Base-by-base conservation (phyloP, 257 asterid species). In the Solanum ahanhuiri region DNA sequence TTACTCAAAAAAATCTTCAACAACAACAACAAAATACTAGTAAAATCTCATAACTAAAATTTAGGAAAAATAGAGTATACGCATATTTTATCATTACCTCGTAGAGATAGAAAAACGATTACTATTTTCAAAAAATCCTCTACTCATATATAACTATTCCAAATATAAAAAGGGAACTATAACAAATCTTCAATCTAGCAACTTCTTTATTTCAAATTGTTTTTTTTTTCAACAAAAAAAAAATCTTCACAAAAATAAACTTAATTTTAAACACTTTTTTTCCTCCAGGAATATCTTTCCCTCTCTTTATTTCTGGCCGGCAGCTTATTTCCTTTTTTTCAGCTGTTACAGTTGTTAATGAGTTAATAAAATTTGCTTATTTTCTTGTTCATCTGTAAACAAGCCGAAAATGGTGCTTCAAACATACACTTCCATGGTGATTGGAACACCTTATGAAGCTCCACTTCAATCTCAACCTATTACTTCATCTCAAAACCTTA, bases 401-500 rank as follows among this genome's bases (percentile, higher is more conserved):
- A 14, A 43, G 43, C 35, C 0, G 3, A 34, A 41, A 48, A 86
- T 60, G 89, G 87, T 87, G 86, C 88, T 89, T 35, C 91, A 86
- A 34, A 69, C 89, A 31, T 57, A 33, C 85, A 86, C 67, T 87
- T 88, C 45, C 90, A 82, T 86, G 71, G 87, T 87, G 82, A 85
- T 84, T 34, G 82, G 85, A 83, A 63, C 48, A 28, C 34, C 85
- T 82, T 39, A 81, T 12, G 90, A 25, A 17, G n/a, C 73, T 20
- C 73, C 85, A 45, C 28, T 54, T 81, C 90, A 83, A 23, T 34
- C 31, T 48, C 81, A 43, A 84, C 25, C 86, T 72, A 75, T 77
- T 39, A 82, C 92, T 83, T 86, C 92, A 69, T 90, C 87, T 75
- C 96, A 89, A 63, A 64, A 87, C 85, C 89, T 90, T 88, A 73